Percentiles rank a stretch among this genome's conserved stretches.
These are phyloP conservation scores for Nymphaea colorata DNA, from an alignment of 164 flowering plant genomes.

Conservation along the genomic window DNA sequence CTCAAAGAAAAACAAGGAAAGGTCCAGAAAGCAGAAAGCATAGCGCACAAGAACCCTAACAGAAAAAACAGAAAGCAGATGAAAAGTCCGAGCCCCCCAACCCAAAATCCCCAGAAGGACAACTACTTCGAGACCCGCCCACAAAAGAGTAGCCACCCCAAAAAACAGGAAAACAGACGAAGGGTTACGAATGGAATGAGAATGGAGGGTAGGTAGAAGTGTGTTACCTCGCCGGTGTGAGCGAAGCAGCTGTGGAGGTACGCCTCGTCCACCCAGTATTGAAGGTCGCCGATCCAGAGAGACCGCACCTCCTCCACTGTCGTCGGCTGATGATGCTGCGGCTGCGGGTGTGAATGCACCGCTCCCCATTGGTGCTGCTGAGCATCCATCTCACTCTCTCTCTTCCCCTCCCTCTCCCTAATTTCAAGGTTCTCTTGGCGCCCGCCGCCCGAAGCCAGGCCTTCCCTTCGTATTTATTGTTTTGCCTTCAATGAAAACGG, in stretches of 20 bases:
- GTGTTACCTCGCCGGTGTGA: conserved; percentile 69
- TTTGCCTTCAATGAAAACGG: too few species aligned
- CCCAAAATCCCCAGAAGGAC: too few species aligned
- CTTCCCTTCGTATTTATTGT: conserved; percentile 6
- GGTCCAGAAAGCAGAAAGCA: too few species aligned
- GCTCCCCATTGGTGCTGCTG: too few species aligned
- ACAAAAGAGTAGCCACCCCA: neutral
- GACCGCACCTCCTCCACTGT: conserved; percentile 77
- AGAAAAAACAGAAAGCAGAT: too few species aligned
- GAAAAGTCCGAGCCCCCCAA: too few species aligned
- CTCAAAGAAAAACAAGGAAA: too few species aligned
- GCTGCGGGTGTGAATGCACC: conserved; percentile 12
- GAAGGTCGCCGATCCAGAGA: conserved; percentile 96
- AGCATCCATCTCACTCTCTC: conserved; percentile 1
- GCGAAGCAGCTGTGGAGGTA: conserved; percentile 81
- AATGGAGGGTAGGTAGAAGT: neutral
- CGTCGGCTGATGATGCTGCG: conserved; percentile 50
- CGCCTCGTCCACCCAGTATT: conserved; percentile 84
- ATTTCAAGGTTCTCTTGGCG: neutral
- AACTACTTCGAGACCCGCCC: too few species aligned
- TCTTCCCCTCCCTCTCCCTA: neutral
- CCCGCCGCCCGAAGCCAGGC: neutral
- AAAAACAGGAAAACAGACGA: neutral
- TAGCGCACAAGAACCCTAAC: too few species aligned
- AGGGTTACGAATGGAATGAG: neutral